Base-by-base conservation (phyloP, 139 green algal species). In the Volvox africanus region DNA sequence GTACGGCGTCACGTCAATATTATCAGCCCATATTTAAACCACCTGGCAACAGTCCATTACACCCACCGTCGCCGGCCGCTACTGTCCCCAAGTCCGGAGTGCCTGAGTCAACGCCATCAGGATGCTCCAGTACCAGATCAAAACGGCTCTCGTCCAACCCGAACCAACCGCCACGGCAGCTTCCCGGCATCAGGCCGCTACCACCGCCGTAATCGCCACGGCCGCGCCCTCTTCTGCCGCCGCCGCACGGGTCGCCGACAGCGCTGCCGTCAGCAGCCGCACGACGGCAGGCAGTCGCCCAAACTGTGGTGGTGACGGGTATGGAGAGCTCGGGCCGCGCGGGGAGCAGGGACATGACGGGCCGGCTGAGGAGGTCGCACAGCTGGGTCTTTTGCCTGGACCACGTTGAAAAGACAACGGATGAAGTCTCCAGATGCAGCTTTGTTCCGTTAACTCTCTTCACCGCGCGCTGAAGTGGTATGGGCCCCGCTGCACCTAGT, bases 271-370 rank as follows among this genome's bases (percentile, higher is more conserved):
- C 26, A 24, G 73, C 86, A 12, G 13, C n/a, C 11, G 44, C 28
- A 21, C 32, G 11, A 24, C 86, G 61, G 75, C 37, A 69, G 12
- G 87, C 87, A 1, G 76, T 77, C 1, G 87, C 87, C 87, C 87
- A 91, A 11, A 91, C 87, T 18, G 87, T 91, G 76, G 87, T 18
- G 32, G 61, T 91, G 61, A 86, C 26, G 18, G 87, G 87, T 5
- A 82, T 28, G 33, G 33, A 18, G 55, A 91, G 28, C 61, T 91
- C 87, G 87, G 87, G 87, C 5, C 87, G 76, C 26, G 17, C 55
- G 24, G 87, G 76, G 9, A 77, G 61, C 0, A 86, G 76, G 24
- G 61, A 14, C 24, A 91, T 2, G 1, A 19, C n/a, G 14, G 76
- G 35, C 28, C 61, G 76, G 61, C n/a, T 35, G 26, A 91, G 33